Evolutionary conservation across 1,284 basidiomycete genomes (phyloP).

Genomic region (Irpex sp.): DNA sequence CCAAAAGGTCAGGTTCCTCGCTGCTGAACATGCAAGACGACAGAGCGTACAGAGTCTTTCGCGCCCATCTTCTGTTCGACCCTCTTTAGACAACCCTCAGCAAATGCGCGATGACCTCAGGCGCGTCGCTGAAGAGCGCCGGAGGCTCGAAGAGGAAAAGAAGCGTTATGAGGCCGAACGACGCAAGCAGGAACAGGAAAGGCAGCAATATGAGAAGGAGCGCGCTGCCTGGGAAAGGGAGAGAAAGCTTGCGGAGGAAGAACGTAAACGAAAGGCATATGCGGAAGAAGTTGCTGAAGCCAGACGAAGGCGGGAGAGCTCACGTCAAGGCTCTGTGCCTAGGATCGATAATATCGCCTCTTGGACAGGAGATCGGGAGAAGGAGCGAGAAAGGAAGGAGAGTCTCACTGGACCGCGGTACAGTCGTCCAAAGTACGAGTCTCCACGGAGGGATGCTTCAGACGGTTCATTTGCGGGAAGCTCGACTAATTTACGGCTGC

Average conservation of each 20-base stretch:
- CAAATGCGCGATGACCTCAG: slow-evolving; percentile 7
- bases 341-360: slow-evolving; percentile 22
- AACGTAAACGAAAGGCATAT: slow-evolving; percentile 49
- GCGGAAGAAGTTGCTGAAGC: slow-evolving; percentile 61
- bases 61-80: background rate
- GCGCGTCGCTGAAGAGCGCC: slow-evolving; percentile 8
- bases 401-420: slow-evolving; percentile 27
- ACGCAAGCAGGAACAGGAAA: slow-evolving; percentile 42
- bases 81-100: background rate
- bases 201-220: slow-evolving; percentile 50
- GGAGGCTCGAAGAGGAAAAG: slow-evolving; percentile 33
- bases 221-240: slow-evolving; percentile 53
- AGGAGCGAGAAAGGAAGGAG: slow-evolving; percentile 33
- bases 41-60: slow-evolving; percentile 14
- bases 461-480: slow-evolving; percentile 23
- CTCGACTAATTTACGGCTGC: slow-evolving; percentile 15
- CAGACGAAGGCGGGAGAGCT: slow-evolving; percentile 54
- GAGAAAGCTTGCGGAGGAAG: slow-evolving; percentile 47
- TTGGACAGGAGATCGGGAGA: slow-evolving; percentile 32
- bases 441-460: slow-evolving; percentile 40
- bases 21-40: slow-evolving; percentile 53
- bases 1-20: slow-evolving; percentile 66
- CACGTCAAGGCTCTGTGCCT: slow-evolving; percentile 27
- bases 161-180: slow-evolving; percentile 45
- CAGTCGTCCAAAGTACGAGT: slow-evolving; percentile 22